These are phyloP conservation scores for Borovskyia barvae DNA, from an alignment of 208 protist genomes.

Conservation along the genomic window DNA sequence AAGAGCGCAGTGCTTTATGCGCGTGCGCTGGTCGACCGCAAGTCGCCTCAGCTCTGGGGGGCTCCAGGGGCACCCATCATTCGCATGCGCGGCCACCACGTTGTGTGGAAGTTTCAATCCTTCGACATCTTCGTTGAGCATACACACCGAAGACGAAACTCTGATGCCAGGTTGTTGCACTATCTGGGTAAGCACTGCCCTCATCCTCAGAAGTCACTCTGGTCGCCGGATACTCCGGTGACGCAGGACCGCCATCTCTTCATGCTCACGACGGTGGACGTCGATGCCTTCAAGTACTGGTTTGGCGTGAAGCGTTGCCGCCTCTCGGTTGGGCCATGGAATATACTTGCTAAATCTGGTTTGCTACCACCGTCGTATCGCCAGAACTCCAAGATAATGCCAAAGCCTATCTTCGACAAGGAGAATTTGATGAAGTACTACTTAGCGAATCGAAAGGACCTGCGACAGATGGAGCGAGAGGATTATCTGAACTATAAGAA, in stretches of 20 bases:
- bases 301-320: constrained; percentile 89
- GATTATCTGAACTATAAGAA: constrained; percentile 88
- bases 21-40: constrained; percentile 58
- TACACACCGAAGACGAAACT: constrained; percentile 80
- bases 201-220: constrained; percentile 92
- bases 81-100: constrained; percentile 83
- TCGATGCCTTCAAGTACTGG: constrained; percentile 93
- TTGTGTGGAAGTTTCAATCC: constrained; percentile 87
- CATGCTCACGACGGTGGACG: constrained; percentile 87
- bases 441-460: constrained; percentile 83
- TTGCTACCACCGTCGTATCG: constrained; percentile 79
- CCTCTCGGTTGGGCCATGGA: constrained; percentile 79
- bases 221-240: constrained; percentile 90
- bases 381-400: constrained; percentile 89
- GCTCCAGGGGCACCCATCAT: constrained; percentile 85
- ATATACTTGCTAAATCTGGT: constrained; percentile 82
- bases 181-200: constrained; percentile 91
- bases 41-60: constrained; percentile 74
- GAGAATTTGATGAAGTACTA: constrained; percentile 89
- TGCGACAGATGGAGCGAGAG: constrained; percentile 49
- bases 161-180: constrained; percentile 83
- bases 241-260: constrained; percentile 90
- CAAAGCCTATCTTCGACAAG: constrained; percentile 91
- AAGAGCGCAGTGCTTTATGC: constrained; percentile 23
- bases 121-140: constrained; percentile 89